Percentiles rank a stretch among this genome's conserved stretches.
Evolutionary conservation across 495 filamentous ascomycete genomes (phyloP).

Genomic region (Melanomma pulvis-pyrius): DNA sequence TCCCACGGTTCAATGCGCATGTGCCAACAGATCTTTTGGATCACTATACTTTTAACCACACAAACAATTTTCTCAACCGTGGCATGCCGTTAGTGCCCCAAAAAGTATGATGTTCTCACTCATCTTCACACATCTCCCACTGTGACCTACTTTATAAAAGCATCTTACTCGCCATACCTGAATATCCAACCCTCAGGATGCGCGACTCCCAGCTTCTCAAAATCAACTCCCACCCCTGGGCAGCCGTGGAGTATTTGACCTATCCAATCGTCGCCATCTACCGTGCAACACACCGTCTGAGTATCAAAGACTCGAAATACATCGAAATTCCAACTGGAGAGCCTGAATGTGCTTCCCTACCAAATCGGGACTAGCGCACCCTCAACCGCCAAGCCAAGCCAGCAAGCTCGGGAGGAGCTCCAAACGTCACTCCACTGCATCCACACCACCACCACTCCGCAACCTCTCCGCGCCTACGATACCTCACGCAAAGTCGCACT

Average conservation of each 20-base stretch:
- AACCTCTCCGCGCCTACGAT: not conserved
- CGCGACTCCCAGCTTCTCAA: not conserved
- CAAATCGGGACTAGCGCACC: conserved; percentile 3
- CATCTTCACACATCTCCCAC: too few relatives aligned
- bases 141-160: too few relatives aligned
- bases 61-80: too few relatives aligned
- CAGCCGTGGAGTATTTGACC: not conserved
- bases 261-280: not conserved
- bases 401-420: not conserved
- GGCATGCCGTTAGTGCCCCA: too few relatives aligned
- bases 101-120: too few relatives aligned
- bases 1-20: too few relatives aligned
- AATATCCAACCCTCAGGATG: too few relatives aligned
- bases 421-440: conserved; percentile 4
- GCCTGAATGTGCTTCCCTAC: not conserved
- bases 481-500: not conserved
- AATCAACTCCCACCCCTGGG: not conserved
- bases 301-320: not conserved
- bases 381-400: not conserved
- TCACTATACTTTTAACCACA: too few relatives aligned
- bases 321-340: not conserved
- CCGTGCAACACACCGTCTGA: not conserved
- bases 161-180: too few relatives aligned
- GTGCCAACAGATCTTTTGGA: too few relatives aligned
- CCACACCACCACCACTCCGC: not conserved